Evolutionary conservation across 83 land plant species (phyloP), one percentile per base, ranked within the genome.

Genomic region (Picea abies): DNA sequence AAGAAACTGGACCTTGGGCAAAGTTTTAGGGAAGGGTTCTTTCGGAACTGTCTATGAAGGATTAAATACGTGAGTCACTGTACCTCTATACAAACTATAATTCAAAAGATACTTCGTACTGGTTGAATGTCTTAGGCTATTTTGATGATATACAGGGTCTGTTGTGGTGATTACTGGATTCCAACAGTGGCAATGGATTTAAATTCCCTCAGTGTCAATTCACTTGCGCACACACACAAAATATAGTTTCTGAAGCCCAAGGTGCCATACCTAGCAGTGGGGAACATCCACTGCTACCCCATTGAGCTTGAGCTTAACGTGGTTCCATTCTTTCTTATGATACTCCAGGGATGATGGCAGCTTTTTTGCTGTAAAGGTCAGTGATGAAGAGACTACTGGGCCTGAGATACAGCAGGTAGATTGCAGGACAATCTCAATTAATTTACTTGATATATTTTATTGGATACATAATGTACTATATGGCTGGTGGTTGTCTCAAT

Each of bases 281-380:
- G 35, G 39, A 78, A 78, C 80, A 19, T 60, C 11, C 17, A 1
- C 20, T 56, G n/a, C 39, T 78, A 29, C 26, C 35, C 63, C 19
- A 15, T 29, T 10, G 63, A 52, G 4, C n/a, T 60, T 78, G 39
- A 56, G 19, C 35, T 1, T 78, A 56, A 56, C 60, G 63, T 70
- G 20, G 4, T 76, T 63, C 29, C 41, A 16, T 25, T 83, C 11
- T 78, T 56, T 32, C 61, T 78, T 41, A 63, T 72, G 20, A 19
- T 44, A 63, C 64, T 79, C 62, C 87, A 90, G 91, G 87, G 91
- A 90, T 26, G 87, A 87, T 88, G 91, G 91, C 58, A 90, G 87
- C 63, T 90, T 90, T 81, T 90, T 87, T 85, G 91, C 91, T 80
- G 89, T 90, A 35, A 90, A 87, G 83, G 77, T 90, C 76, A 85